phyloP scores from a whole-genome alignment of 2,329 filamentous ascomycete genomes.

The Penicillium sp. region DNA sequence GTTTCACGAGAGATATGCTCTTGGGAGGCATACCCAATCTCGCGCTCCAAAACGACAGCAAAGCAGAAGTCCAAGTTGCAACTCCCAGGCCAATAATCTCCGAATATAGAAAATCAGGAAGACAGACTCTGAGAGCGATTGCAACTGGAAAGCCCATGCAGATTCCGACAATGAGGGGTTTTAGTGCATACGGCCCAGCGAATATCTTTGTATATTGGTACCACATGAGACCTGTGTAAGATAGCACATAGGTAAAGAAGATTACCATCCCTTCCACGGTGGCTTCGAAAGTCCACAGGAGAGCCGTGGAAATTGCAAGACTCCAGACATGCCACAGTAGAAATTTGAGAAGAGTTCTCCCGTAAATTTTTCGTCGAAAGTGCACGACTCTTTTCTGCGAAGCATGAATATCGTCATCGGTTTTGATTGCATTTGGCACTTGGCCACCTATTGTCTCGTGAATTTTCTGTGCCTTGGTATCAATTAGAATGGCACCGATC shows the following conservation, averaged over 20 bases:
- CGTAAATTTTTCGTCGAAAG: slow-evolving; percentile 52
- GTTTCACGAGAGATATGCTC: slow-evolving; percentile 34
- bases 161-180: slow-evolving; percentile 49
- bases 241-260: slow-evolving; percentile 51
- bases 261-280: slow-evolving; percentile 46
- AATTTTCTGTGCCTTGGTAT: slow-evolving; percentile 55
- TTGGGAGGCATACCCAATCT: slow-evolving; percentile 51
- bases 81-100: slow-evolving; percentile 51
- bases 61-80: slow-evolving; percentile 54
- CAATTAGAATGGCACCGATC: slow-evolving; percentile 57
- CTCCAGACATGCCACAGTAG: slow-evolving; percentile 56
- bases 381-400: slow-evolving; percentile 48
- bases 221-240: slow-evolving; percentile 55
- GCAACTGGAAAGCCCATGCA: slow-evolving; percentile 50
- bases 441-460: slow-evolving; percentile 47
- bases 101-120: slow-evolving; percentile 45
- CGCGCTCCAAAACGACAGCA: slow-evolving; percentile 50
- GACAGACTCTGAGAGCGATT: slow-evolving; percentile 43
- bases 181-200: slow-evolving; percentile 50
- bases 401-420: slow-evolving; percentile 44
- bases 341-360: slow-evolving; percentile 51
- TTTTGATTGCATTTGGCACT: slow-evolving; percentile 42
- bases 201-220: slow-evolving; percentile 58
- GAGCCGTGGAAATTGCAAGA: slow-evolving; percentile 49
- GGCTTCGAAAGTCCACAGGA: slow-evolving; percentile 55